phyloP scores from a whole-genome alignment of 106 monocot species.

The Iris macrosiphon region DNA sequence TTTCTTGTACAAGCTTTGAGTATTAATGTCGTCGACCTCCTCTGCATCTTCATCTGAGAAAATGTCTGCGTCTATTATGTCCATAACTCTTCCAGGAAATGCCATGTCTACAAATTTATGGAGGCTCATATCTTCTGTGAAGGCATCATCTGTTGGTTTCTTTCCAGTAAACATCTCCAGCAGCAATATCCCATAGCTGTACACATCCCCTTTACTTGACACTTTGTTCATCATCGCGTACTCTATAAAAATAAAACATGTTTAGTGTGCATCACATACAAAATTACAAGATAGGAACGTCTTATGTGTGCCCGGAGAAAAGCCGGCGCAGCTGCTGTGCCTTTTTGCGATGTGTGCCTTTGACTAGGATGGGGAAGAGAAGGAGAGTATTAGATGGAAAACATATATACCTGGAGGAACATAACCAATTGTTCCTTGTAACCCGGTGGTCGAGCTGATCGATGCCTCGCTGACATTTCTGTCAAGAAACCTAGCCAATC shows the following conservation, averaged over 20 bases:
- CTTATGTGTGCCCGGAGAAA: too few species aligned
- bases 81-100: slow-evolving; percentile 7
- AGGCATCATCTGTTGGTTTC: slow-evolving; percentile 29
- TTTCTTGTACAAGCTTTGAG: too few species aligned
- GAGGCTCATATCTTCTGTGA: slow-evolving; percentile 16
- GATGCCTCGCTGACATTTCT: not conserved
- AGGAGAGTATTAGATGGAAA: not conserved
- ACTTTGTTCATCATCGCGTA: slow-evolving; percentile 19
- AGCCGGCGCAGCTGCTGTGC: not conserved
- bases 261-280: not conserved
- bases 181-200: slow-evolving; percentile 31
- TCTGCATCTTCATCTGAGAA: too few species aligned
- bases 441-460: slow-evolving; percentile 3
- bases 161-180: slow-evolving; percentile 43
- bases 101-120: slow-evolving; percentile 22
- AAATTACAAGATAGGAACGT: not conserved
- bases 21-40: too few species aligned
- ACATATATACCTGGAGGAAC: slow-evolving; percentile 36
- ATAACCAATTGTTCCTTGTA: slow-evolving; percentile 46
- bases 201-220: slow-evolving; percentile 33
- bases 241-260: slow-evolving; percentile 7
- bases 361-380: not conserved
- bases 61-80: slow-evolving; percentile 2
- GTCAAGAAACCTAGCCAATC: slow-evolving; percentile 14
- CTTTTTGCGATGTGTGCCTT: not conserved